A percentile compares a stretch with the other conserved stretches of the same genome.
Evolutionary conservation across 2,329 filamentous ascomycete genomes (phyloP).

Genomic region (Cladosporium sp.): DNA sequence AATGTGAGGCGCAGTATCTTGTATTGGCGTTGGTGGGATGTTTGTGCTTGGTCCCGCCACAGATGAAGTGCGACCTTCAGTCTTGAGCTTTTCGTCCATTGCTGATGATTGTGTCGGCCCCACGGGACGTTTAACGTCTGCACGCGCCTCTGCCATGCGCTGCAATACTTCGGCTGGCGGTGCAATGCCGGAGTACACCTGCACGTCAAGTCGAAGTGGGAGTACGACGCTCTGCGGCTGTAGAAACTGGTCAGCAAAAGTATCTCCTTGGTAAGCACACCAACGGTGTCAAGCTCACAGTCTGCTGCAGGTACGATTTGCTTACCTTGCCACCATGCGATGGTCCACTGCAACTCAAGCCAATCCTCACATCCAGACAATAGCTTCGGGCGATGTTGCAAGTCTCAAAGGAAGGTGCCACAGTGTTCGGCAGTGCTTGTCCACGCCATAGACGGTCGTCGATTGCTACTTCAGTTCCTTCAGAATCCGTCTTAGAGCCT

Average conservation of each 20-base stretch:
- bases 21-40: neutral
- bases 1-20: conserved; percentile 4
- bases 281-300: conserved; percentile 25
- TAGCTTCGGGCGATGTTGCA: conserved; percentile 86
- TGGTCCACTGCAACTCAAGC: conserved; percentile 69
- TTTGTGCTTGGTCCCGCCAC: conserved; percentile 12
- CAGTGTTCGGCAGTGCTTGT: conserved; percentile 74
- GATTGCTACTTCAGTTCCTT: conserved; percentile 52
- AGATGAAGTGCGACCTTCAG: conserved; percentile 28
- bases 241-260: neutral
- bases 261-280: neutral
- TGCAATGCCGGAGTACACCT: conserved; percentile 84
- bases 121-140: conserved; percentile 26
- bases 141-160: conserved; percentile 53
- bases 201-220: conserved; percentile 75
- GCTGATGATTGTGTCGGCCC: neutral
- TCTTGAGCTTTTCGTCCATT: conserved; percentile 30
- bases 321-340: conserved; percentile 45
- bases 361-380: conserved; percentile 78
- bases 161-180: conserved; percentile 77
- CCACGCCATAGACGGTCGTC: conserved; percentile 72
- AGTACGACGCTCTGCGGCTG: conserved; percentile 69
- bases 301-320: conserved; percentile 28
- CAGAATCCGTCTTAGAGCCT: conserved; percentile 56
- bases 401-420: conserved; percentile 82